Evolutionary conservation across 345 rosid genomes (phyloP).

Genomic region (Camelina sativa): DNA sequence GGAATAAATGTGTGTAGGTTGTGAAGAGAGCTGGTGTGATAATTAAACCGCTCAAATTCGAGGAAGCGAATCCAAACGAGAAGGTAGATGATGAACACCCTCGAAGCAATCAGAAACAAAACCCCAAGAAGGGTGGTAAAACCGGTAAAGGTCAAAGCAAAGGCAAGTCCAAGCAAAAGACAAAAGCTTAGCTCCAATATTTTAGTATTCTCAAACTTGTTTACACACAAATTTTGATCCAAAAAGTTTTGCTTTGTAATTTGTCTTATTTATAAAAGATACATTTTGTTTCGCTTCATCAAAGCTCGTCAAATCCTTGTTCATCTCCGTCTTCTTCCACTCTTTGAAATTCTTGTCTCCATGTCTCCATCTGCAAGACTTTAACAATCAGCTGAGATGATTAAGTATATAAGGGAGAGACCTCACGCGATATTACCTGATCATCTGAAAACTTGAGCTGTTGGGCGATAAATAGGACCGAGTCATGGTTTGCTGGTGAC

Average conservation of each 20-base stretch:
- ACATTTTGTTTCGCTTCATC: constrained; percentile 18
- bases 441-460: constrained; percentile 83
- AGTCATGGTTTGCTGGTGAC: constrained; percentile 46
- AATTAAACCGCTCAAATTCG: constrained; percentile 74
- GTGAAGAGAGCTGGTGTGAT: constrained; percentile 77
- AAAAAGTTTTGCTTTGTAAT: constrained; percentile 15
- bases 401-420: constrained; percentile 4
- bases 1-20: constrained; percentile 53
- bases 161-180: constrained; percentile 29
- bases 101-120: constrained; percentile 48
- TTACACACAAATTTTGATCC: constrained; percentile 20
- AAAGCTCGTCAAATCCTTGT: constrained; percentile 84
- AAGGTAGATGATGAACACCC: constrained; percentile 50
- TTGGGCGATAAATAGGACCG: constrained; percentile 69
- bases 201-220: constrained; percentile 20
- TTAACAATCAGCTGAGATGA: background rate
- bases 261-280: constrained; percentile 6
- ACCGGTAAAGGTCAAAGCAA: constrained; percentile 31
- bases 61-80: constrained; percentile 72
- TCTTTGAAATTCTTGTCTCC: constrained; percentile 79
- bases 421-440: constrained; percentile 56
- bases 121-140: constrained; percentile 38
- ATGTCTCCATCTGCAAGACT: constrained; percentile 65
- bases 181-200: constrained; percentile 14
- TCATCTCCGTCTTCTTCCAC: constrained; percentile 90